These are phyloP conservation scores for Myxozyma neglecta DNA, from an alignment of 805 yeast genomes.

Conservation along the genomic window DNA sequence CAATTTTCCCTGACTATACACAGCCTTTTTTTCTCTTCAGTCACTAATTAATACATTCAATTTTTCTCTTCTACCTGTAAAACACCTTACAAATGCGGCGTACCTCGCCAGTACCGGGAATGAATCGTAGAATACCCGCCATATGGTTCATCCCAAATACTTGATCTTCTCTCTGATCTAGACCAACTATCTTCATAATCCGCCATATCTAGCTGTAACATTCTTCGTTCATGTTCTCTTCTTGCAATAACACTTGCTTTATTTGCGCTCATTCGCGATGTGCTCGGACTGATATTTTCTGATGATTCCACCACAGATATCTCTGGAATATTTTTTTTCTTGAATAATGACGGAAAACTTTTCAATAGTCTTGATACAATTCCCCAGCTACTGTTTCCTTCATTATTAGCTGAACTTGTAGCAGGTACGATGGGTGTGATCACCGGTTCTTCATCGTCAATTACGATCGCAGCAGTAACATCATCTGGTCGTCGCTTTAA, in stretches of 20 bases:
- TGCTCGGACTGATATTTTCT: neutral
- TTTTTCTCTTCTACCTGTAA: no score
- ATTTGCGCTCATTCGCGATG: neutral
- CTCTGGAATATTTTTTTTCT: no score
- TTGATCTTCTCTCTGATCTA: neutral
- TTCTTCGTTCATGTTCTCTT: neutral
- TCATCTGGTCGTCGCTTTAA: neutral
- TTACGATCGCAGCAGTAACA: neutral
- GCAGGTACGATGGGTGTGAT: neutral
- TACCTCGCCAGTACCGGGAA: constrained; percentile 2
- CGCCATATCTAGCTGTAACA: neutral
- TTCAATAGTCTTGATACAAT: no score
- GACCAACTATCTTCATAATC: neutral
- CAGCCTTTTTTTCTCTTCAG: no score
- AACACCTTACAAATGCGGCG: neutral
- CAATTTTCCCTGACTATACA: no score
- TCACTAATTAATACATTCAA: no score
- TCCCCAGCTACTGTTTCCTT: no score
- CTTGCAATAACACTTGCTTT: neutral
- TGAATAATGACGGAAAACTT: no score
- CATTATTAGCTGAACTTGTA: neutral
- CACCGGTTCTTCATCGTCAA: neutral
- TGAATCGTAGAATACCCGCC: constrained; percentile 5
- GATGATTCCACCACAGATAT: no score
- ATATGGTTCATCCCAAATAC: constrained; percentile 9